A percentile compares a stretch with the other conserved stretches of the same genome.
Evolutionary conservation across 78 protist genomes (phyloP).

Genomic region (Polysphondylium violaceum): DNA sequence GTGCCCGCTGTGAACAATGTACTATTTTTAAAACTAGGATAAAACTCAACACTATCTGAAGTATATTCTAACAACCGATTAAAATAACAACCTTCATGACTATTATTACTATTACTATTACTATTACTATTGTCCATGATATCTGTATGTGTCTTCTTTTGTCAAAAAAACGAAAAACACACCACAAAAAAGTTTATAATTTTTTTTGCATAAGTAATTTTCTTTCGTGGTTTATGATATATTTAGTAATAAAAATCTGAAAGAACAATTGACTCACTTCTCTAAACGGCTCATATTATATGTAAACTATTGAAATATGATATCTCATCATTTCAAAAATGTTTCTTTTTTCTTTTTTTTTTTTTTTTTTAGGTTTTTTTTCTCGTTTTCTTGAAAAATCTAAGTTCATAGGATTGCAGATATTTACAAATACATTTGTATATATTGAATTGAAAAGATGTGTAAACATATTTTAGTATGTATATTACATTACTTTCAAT

Average conservation of each 20-base stretch:
- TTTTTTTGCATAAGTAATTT: background rate
- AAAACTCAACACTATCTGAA: conserved; percentile 83
- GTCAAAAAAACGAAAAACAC: background rate
- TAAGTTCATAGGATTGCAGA: too few species aligned
- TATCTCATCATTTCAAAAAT: too few species aligned
- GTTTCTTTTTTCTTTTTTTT: background rate
- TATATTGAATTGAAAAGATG: background rate
- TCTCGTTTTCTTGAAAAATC: background rate
- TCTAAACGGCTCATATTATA: too few species aligned
- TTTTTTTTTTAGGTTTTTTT: background rate
- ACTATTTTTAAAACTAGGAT: conserved; percentile 27
- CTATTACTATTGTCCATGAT: background rate
- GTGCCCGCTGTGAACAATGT: conserved; percentile 41
- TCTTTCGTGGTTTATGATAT: background rate
- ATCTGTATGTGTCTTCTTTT: background rate
- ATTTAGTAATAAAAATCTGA: too few species aligned
- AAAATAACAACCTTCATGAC: background rate
- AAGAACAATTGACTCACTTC: too few species aligned
- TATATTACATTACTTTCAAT: background rate
- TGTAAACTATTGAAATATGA: too few species aligned
- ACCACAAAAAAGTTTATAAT: background rate
- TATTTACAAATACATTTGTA: too few species aligned
- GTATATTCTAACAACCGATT: conserved; percentile 32
- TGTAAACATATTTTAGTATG: conserved; percentile 76
- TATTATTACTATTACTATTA: background rate